These are phyloP conservation scores for Brassica hybrid DNA, from an alignment of 441 rosid genomes.

Conservation along the genomic window DNA sequence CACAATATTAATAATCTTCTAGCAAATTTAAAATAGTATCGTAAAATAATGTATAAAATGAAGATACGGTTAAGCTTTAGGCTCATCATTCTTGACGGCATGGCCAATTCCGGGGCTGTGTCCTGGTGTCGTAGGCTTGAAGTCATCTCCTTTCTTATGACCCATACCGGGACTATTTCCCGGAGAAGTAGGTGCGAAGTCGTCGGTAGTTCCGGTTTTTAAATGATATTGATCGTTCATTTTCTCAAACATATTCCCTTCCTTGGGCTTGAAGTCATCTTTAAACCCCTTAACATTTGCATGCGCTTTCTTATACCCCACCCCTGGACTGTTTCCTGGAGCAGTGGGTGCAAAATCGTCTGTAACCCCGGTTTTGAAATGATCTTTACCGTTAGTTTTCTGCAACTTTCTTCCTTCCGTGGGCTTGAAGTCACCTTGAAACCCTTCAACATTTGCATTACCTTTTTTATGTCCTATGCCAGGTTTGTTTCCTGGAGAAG, in stretches of 20 bases:
- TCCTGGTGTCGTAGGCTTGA: slow-evolving; percentile 61
- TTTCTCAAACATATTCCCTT: slow-evolving; percentile 45
- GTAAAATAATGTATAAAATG: slow-evolving; percentile 9
- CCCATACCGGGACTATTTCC: slow-evolving; percentile 41
- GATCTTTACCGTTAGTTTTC: not conserved
- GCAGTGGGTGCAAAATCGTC: slow-evolving; percentile 35
- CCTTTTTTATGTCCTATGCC: slow-evolving; percentile 28
- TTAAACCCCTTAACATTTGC: slow-evolving; percentile 6
- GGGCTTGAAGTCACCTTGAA: slow-evolving; percentile 27
- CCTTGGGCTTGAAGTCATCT: slow-evolving; percentile 34
- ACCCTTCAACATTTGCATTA: slow-evolving; percentile 10
- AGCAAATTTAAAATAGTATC: slow-evolving; percentile 3
- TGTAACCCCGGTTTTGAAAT: slow-evolving; percentile 13
- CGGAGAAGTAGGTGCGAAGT: slow-evolving; percentile 35
- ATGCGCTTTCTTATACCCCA: slow-evolving; percentile 29
- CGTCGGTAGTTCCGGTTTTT: slow-evolving; percentile 16
- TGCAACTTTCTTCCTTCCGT: slow-evolving; percentile 51
- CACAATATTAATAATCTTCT: slow-evolving; percentile 13
- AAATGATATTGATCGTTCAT: slow-evolving; percentile 14
- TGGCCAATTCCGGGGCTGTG: slow-evolving; percentile 85
- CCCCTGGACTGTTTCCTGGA: slow-evolving; percentile 37
- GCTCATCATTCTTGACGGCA: slow-evolving; percentile 32
- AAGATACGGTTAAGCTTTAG: slow-evolving; percentile 27
- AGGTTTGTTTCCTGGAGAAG: slow-evolving; percentile 31
- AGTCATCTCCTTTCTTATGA: slow-evolving; percentile 41